Conservation (phyloP, 148 eudicot genomes). For the Spergularia bocconei region DNA sequence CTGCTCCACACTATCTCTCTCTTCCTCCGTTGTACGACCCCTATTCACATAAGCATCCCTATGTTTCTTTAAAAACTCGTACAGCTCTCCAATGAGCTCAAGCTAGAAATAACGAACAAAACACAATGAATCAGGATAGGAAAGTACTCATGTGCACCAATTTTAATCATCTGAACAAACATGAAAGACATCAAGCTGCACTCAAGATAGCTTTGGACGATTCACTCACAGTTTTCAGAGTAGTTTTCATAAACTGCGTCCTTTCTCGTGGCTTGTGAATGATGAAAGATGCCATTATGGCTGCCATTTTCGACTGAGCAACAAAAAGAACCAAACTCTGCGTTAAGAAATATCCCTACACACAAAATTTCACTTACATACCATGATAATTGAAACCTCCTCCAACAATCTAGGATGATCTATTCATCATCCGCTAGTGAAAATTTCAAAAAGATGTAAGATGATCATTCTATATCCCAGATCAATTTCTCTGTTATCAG, state of each 20-base stretch:
- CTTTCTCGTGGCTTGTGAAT: conserved; percentile 85
- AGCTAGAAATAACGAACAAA: conserved; percentile 42
- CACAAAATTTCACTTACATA: not conserved
- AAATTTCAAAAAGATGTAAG: not conserved
- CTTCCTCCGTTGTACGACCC: conserved; percentile 90
- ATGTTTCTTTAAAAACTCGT: conserved; percentile 74
- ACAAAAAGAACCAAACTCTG: conserved; percentile 12
- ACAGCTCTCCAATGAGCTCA: conserved; percentile 74
- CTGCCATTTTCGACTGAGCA: conserved; percentile 77
- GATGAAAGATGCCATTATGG: conserved; percentile 81
- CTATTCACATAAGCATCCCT: conserved; percentile 87
- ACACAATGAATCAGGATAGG: conserved; percentile 4
- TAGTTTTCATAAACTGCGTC: conserved; percentile 69
- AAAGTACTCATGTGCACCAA: not conserved
- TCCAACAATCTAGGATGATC: not conserved
- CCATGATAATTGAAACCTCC: not conserved
- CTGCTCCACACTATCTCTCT: conserved; percentile 94
- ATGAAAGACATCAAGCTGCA: not conserved
- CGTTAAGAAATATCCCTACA: not conserved
- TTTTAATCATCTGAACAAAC: not conserved
- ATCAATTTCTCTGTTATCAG: too few relatives aligned
- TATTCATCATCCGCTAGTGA: not conserved
- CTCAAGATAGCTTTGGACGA: not conserved
- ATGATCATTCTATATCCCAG: not conserved
- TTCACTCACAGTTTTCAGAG: conserved; percentile 65